Evolutionary conservation across 2,329 filamentous ascomycete genomes (phyloP), one percentile per base, ranked within the genome.

Genomic region (Phialemoniopsis sp.): DNA sequence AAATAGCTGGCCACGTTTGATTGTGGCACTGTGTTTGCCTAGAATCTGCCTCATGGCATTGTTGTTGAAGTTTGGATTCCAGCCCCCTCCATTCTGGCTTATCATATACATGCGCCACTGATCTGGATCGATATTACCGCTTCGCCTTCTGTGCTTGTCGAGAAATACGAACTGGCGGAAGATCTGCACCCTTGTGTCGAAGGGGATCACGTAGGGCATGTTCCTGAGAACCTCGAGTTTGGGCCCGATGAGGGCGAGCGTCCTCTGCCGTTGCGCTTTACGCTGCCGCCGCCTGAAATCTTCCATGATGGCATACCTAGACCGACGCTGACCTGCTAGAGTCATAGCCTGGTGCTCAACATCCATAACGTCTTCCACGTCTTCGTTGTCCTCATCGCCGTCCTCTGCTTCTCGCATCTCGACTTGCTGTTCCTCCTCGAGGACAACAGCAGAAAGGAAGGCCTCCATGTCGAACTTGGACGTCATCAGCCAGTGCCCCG

Each of bases 181-280:
- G 17, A 97, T 91, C 56, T 89, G 81, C 5, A 98, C 93, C 34
- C 93, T 75, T 0, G 87, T 93, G 29, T 87, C 80, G 52, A 98
- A 98, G 0, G 91, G 93, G 33, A 98, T 93, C 49, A 91, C 87
- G 58, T 97, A 98, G 0, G 93, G 93, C 82, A 98, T 94, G 54
- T 97, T 94, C 49, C 93, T 85, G 37, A 98, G 64, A 5, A 98
- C 87, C 55, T 96, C 90, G 9, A 96, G 70, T 49, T 91, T 84
- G 1, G 93, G 91, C 1, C 86, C 88, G 44, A 95, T 80, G 13
- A 85, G 77, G 35, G 90, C 87, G 17, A 94, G 66, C 44, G 87
- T 78, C 47, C 87, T 81, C 49, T 83, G 81, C 29, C 83, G 74
- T 32, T 82, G 81, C 7, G 76, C 73, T 53, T 80, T 81, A 46